Evolutionary conservation across 331 rosid species (phyloP).

Genomic region (Phaseolus coccineus): DNA sequence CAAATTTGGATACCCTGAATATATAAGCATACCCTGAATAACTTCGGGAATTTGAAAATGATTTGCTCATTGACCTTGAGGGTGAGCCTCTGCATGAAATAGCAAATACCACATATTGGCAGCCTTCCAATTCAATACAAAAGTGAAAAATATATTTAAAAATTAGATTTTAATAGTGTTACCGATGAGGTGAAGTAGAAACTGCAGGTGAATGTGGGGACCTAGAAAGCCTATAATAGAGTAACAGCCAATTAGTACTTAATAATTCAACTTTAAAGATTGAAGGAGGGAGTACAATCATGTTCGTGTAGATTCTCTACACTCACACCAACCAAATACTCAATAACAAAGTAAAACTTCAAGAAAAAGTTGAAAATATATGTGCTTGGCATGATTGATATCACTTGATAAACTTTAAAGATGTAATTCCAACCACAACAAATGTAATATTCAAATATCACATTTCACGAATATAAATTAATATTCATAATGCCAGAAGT

Average conservation of each 20-base stretch:
- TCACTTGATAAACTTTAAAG: conserved; percentile 19
- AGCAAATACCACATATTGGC: conserved; percentile 31
- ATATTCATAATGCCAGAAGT: not conserved
- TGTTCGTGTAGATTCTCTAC: conserved; percentile 24
- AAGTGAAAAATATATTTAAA: conserved; percentile 27
- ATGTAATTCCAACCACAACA: conserved; percentile 4
- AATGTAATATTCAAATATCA: conserved; percentile 11
- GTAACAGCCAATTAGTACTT: conserved; percentile 32
- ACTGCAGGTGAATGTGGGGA: conserved; percentile 60
- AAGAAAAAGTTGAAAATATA: not conserved
- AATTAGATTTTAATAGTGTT: conserved; percentile 31
- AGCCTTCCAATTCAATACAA: conserved; percentile 35
- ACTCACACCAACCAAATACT: conserved; percentile 10
- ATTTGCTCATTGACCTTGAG: conserved; percentile 66
- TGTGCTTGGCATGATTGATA: conserved; percentile 4
- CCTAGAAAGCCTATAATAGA: conserved; percentile 58
- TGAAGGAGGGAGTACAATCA: not conserved
- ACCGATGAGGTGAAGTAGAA: conserved; percentile 59
- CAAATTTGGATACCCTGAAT: conserved; percentile 24
- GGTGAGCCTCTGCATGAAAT: conserved; percentile 56
- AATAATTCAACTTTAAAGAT: conserved; percentile 29
- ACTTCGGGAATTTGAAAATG: conserved; percentile 64
- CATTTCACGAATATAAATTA: conserved; percentile 19
- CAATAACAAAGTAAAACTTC: conserved; percentile 29
- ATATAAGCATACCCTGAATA: conserved; percentile 59